Conservation (phyloP, 2,329 filamentous ascomycete species). For the Cryphonectria parasitica region DNA sequence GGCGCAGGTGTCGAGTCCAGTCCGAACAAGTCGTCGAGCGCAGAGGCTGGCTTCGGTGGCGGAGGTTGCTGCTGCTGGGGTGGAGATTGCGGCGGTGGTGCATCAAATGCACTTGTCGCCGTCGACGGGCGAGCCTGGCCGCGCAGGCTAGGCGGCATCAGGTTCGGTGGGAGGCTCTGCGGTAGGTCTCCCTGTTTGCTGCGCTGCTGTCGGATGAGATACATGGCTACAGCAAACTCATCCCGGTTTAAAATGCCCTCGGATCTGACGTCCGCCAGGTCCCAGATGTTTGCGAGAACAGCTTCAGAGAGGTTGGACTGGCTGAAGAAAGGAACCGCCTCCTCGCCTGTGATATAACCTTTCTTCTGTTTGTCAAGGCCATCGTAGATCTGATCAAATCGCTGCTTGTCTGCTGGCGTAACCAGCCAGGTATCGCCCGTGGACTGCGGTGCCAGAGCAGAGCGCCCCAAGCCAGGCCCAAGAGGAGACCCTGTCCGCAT, state of each 20-base stretch:
- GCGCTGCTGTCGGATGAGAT: conserved; percentile 88
- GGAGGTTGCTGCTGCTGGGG: conserved; percentile 46
- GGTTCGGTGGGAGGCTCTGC: conserved; percentile 73
- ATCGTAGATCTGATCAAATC: conserved; percentile 85
- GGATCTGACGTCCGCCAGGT: conserved; percentile 91
- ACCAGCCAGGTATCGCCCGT: conserved; percentile 74
- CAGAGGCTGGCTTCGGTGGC: conserved; percentile 58
- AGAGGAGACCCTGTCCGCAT: conserved; percentile 65
- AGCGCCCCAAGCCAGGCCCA: conserved; percentile 42
- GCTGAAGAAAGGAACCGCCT: conserved; percentile 92
- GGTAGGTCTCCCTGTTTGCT: conserved; percentile 74
- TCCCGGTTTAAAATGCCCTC: conserved; percentile 84
- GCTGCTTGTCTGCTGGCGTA: conserved; percentile 78
- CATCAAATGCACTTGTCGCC: conserved; percentile 56
- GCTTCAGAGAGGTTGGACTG: conserved; percentile 91
- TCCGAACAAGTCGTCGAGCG: conserved; percentile 91
- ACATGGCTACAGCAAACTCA: conserved; percentile 97
- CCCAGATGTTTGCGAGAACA: conserved; percentile 91
- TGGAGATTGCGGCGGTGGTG: conserved; percentile 43
- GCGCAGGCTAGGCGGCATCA: conserved; percentile 87
- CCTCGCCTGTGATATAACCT: conserved; percentile 89
- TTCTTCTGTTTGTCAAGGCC: conserved; percentile 79
- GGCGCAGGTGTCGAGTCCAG: conserved; percentile 69
- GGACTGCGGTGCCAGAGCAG: conserved; percentile 50
- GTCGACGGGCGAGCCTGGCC: conserved; percentile 55